Evolutionary conservation across 116 monocot genomes (phyloP), one percentile per base, ranked within the genome.

Genomic region (Zostera marina): DNA sequence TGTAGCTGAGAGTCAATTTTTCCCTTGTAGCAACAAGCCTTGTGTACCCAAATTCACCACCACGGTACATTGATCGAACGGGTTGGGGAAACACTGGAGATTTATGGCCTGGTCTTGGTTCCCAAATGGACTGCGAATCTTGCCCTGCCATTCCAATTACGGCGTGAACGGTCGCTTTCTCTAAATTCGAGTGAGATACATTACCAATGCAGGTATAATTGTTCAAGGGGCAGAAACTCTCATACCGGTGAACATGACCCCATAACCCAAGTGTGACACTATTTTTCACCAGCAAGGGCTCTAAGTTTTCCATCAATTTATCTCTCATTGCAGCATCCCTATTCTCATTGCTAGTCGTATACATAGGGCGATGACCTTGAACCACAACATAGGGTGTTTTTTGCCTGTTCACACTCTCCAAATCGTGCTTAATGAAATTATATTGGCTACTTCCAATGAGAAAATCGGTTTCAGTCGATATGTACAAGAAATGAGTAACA

Each of bases 231-330:
- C 96, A 96, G 66, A 96, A 96, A 63, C 96, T 81, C 78, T 96
- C 96, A 25, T 89, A 96, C 54, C 96, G 80, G 32, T 96, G 96
- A 22, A 96, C 96, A 76, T 96, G 96, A n/a, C 96, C 96, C 96
- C 96, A 96, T 9, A 96, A 68, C 22, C 89, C 96, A 57, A 96
- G 79, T 9, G 80, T 96, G 19, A 96, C 96, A 52, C 82, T 89
- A 65, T 96, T 79, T 39, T 75, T 64, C 53, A 89, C 78, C 56
- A 96, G 60, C 42, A 96, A 70, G 21, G 81, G 85, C 48, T 96
- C 96, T 63, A 96, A 66, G 62, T 54, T 49, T 73, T 78, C 77
- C 9, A 72, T 61, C 85, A 96, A 74, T 78, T 58, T 78, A 41
- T 78, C 73, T 54, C 85, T 85, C 67, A 85, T 22, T 22, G 64